Conservation (phyloP, 345 rosid species). For the Clarkia xantiana region DNA sequence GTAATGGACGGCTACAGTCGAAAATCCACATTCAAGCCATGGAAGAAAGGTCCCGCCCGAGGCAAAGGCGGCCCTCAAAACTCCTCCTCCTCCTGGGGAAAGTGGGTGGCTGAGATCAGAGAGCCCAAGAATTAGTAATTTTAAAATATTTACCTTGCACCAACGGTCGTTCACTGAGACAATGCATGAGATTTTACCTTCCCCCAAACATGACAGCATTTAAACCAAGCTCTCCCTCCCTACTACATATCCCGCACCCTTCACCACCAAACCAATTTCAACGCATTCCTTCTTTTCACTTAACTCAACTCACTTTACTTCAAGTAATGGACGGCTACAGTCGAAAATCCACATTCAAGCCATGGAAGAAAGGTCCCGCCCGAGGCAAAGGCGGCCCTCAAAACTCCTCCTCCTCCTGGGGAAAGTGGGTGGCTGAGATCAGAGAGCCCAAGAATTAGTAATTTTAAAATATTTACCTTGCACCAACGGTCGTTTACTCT, state of each 20-base stretch:
- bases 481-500: too few species aligned
- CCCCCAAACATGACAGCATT: too few species aligned
- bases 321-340: slow-evolving; percentile 30
- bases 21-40: slow-evolving; percentile 52
- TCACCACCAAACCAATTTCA: too few species aligned
- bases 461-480: too few species aligned
- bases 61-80: slow-evolving; percentile 94
- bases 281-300: too few species aligned
- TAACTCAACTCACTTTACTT: too few species aligned
- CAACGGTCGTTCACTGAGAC: too few species aligned
- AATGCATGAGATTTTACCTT: too few species aligned
- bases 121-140: slow-evolving; percentile 98
- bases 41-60: slow-evolving; percentile 86
- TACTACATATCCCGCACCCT: too few species aligned
- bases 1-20: slow-evolving; percentile 33
- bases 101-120: slow-evolving; percentile 95
- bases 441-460: slow-evolving; percentile 94
- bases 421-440: slow-evolving; percentile 97
- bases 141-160: too few species aligned
- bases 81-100: slow-evolving; percentile 84
- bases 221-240: too few species aligned
- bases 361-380: slow-evolving; percentile 88
- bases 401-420: slow-evolving; percentile 83
- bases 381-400: slow-evolving; percentile 93
- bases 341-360: slow-evolving; percentile 50